Evolutionary conservation across 495 filamentous ascomycete genomes (phyloP).

Genomic region (Hypoxylon fuscum): DNA sequence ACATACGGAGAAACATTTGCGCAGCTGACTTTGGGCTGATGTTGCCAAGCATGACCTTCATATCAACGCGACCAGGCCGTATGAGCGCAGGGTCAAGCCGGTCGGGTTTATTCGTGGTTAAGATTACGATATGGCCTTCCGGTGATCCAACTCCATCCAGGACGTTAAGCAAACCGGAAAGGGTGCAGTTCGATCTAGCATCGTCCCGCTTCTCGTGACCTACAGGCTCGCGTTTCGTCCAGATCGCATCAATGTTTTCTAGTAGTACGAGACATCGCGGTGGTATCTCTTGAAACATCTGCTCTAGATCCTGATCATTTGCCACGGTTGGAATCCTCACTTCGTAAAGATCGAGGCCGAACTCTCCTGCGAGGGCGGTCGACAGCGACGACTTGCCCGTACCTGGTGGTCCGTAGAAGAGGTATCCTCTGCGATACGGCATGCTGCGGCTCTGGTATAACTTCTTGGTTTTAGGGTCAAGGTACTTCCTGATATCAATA

Average conservation of each 20-base stretch:
- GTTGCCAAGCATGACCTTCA: constrained; percentile 66
- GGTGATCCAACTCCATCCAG: constrained; percentile 76
- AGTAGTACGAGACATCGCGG: constrained; percentile 70
- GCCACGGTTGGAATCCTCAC: constrained; percentile 62
- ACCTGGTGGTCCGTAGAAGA: constrained; percentile 72
- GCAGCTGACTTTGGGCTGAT: constrained; percentile 54
- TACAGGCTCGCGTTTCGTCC: constrained; percentile 52
- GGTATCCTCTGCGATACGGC: constrained; percentile 70
- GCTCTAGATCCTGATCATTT: constrained; percentile 57
- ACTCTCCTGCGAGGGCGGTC: constrained; percentile 69
- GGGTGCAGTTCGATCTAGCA: constrained; percentile 50
- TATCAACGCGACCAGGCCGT: constrained; percentile 75
- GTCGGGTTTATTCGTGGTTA: constrained; percentile 77
- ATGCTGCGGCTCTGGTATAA: constrained; percentile 77
- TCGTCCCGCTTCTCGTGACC: constrained; percentile 40
- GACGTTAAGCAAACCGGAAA: constrained; percentile 75
- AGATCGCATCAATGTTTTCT: constrained; percentile 73
- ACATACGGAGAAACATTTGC: constrained; percentile 63
- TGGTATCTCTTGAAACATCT: constrained; percentile 67
- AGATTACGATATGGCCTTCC: constrained; percentile 76
- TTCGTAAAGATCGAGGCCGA: constrained; percentile 71
- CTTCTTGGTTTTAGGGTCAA: constrained; percentile 72
- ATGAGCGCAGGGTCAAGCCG: constrained; percentile 73
- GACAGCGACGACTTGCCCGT: constrained; percentile 73
- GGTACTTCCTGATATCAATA: constrained; percentile 80